Base-by-base conservation (phyloP, 2,329 filamentous ascomycete genomes). In the Scytalidium lignicola region DNA sequence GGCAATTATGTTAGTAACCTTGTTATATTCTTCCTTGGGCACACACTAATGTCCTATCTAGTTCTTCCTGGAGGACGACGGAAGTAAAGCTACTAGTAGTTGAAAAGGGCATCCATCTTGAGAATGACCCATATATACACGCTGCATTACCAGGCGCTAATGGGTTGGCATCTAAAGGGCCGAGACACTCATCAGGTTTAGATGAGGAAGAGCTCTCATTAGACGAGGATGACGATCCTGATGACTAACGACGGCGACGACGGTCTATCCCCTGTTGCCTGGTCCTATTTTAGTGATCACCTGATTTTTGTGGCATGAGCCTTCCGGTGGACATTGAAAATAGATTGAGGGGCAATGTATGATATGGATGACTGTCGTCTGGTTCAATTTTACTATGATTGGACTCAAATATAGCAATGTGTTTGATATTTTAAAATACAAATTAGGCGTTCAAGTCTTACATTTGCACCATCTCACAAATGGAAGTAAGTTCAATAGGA, bases 51-150 rank as follows among this genome's bases (percentile, higher is more conserved):
- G 59, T 42, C 21, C n/a, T 46, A 3, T 20, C 40, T 51, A 89
- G 85, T 96, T 96, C 85, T 97, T 97, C 87, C 71, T 97, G 70
- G 92, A 97, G 70, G 91, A 96, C 65, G 71, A 79, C 6, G 32
- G 32, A 9, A 13, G 6, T 47, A 74, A 78, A 65, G 73, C 71
- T 28, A 48, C 51, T 41, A 58, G 48, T 66, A 75, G 72, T 71
- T 78, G 74, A 81, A 89, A 75, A 80, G 76, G 79, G 76, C 77
- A 67, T 77, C 67, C 68, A 72, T 62, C 63, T 74, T 62, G 67
- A 72, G 60, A 66, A 72, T 54, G 51, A 53, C 51, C 57, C 58
- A 47, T 49, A 48, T 50, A 48, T 48, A 43, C 48, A 55, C 44
- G 49, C 55, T 60, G 59, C 62, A 65, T 64, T 58, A 44, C 43